These are phyloP conservation scores for Leccinum subgranulosum DNA, from an alignment of 768 basidiomycete genomes.

Conservation along the genomic window DNA sequence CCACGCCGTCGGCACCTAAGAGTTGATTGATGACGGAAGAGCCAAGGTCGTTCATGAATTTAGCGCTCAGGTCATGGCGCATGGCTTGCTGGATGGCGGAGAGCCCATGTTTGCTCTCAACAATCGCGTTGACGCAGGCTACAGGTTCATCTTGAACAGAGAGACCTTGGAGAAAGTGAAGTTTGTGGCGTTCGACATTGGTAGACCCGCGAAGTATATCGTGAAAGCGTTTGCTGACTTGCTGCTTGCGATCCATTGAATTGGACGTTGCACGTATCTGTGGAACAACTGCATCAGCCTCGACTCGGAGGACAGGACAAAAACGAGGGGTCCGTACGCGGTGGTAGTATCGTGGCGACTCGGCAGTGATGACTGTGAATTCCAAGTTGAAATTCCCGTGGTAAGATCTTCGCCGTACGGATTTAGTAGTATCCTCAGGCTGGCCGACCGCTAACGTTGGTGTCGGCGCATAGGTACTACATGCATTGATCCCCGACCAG, in stretches of 20 bases:
- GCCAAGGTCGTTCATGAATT: slow-evolving; percentile 44
- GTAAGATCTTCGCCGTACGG: too few relatives aligned
- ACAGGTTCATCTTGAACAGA: slow-evolving; percentile 38
- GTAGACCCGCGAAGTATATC: slow-evolving; percentile 31
- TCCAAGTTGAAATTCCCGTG: too few relatives aligned
- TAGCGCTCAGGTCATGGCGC: slow-evolving; percentile 33
- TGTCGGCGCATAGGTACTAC: too few relatives aligned
- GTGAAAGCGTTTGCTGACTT: slow-evolving; percentile 35
- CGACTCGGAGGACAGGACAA: too few relatives aligned
- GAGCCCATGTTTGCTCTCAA: slow-evolving; percentile 36
- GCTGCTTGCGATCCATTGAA: slow-evolving; percentile 22
- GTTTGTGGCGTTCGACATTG: slow-evolving; percentile 25
- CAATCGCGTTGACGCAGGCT: slow-evolving; percentile 37
- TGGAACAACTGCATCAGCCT: too few relatives aligned
- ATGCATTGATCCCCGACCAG: too few relatives aligned
- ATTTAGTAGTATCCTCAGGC: too few relatives aligned
- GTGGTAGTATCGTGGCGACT: too few relatives aligned
- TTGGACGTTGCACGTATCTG: too few relatives aligned
- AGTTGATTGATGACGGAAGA: slow-evolving; percentile 38
- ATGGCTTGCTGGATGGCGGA: slow-evolving; percentile 40
- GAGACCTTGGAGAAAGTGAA: slow-evolving; percentile 45
- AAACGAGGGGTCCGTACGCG: too few relatives aligned
- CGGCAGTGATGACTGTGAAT: too few relatives aligned
- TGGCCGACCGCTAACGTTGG: too few relatives aligned
- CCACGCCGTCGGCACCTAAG: slow-evolving; percentile 36